Base-by-base conservation (phyloP, 345 rosid genomes). In the Pistacia atlantica region DNA sequence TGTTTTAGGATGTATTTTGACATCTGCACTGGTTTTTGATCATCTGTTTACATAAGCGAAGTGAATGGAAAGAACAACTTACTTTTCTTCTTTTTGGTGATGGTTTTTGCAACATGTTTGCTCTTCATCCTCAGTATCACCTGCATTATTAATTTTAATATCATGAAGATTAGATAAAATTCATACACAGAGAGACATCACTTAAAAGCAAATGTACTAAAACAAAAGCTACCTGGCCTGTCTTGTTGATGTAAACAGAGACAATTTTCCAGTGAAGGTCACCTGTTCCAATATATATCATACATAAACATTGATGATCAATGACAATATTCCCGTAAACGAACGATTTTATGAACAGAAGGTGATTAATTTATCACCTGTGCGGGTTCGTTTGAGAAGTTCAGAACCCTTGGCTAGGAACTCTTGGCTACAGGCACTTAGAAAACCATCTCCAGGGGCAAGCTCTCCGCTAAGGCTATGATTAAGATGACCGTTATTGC, bases 211-310 rank as follows among this genome's bases (percentile, higher is more conserved):
- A 57, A 57, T 37, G 20, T 35, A 1, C 4, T 2, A 25, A 20
- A 9, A 58, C 13, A 61, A 75, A 33, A 13, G 64, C 31, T 45
- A 87, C 92, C 89, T 92, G 90, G 46, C 96, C 86, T 16, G 83
- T 49, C 84, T 85, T 81, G 79, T 92, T 90, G 57, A 92, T 87
- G 78, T 96, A 91, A 71, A 89, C 95, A n/a, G 93, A 92, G 22
- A 93, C 95, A 58, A 91, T 65, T 81, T 96, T 93, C 97, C 97
- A 96, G 79, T 93, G 99, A 78, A 96, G 93, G 70, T 93, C 99
- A 52, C 97, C 99, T 96, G 93, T 77, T 69, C 2, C 69, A 22
- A 58, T 2, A 33, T 16, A 37, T 45, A 56, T 72, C 54, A 8
- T 9, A 48, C 12, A 22, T 20, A 42, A n/a, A 69, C 18, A 1